A percentile compares a stretch with the other conserved stretches of the same genome.
These are phyloP conservation scores for Rhododendron molle DNA, from an alignment of 148 eudicot genomes.

Conservation along the genomic window DNA sequence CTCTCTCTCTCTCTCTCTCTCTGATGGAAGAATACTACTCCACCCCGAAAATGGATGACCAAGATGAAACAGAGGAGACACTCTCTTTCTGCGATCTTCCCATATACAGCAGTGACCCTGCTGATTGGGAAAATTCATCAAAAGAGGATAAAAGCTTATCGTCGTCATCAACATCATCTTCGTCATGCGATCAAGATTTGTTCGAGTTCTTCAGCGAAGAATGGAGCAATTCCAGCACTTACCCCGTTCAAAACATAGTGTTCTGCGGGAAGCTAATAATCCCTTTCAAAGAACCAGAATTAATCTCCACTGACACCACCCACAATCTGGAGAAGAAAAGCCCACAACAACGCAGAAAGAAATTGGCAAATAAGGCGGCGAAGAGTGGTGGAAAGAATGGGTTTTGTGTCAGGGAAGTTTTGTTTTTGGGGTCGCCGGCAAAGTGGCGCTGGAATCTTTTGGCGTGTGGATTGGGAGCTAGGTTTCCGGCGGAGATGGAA, in stretches of 20 bases:
- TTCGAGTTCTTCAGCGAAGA: slow-evolving; percentile 35
- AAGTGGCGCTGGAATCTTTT: slow-evolving; percentile 9
- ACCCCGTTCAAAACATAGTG: slow-evolving; percentile 21
- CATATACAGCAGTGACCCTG: slow-evolving; percentile 14
- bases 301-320: neutral
- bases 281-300: neutral
- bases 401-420: neutral
- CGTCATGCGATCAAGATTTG: slow-evolving; percentile 14
- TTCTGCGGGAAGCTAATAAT: slow-evolving; percentile 10
- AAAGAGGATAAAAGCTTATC: slow-evolving; percentile 2
- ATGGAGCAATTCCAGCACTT: neutral
- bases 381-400: neutral
- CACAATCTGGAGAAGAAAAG: neutral
- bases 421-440: neutral
- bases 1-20: neutral
- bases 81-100: slow-evolving; percentile 31
- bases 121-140: neutral
- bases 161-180: neutral
- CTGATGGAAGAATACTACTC: neutral
- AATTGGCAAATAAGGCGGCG: neutral
- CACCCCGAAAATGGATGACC: neutral
- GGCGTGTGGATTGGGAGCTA: neutral
- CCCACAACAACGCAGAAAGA: slow-evolving; percentile 1
- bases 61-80: slow-evolving; percentile 19
- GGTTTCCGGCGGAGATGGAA: slow-evolving; percentile 17